A percentile compares a stretch with the other conserved stretches of the same genome.
Evolutionary conservation across 148 eudicot genomes (phyloP).

Genomic region (Rhododendron ovatum): DNA sequence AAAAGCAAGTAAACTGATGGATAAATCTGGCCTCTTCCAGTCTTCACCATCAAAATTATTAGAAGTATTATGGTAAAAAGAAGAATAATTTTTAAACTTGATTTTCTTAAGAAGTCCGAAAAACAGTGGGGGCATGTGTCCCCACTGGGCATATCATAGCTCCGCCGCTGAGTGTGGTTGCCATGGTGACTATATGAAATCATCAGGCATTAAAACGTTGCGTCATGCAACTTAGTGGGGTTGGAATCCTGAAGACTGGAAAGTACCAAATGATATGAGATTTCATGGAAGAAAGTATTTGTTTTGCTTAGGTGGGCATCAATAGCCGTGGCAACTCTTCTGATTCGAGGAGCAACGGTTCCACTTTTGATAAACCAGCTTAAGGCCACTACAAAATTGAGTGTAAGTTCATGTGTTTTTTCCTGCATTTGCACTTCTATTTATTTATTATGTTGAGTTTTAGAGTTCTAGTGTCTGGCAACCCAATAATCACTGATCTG

Average conservation of each 20-base stretch:
- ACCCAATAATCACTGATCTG: not conserved
- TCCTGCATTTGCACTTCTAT: not conserved
- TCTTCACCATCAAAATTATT: not conserved
- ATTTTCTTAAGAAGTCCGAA: not conserved
- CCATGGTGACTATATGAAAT: not conserved
- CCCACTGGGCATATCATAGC: not conserved
- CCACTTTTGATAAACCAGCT: conserved; percentile 79
- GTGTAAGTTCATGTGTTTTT: conserved; percentile 37
- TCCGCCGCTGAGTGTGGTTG: not conserved
- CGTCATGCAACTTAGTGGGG: not conserved
- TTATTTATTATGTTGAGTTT: not conserved
- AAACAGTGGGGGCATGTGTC: not conserved
- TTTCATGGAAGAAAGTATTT: not conserved
- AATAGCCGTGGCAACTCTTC: conserved; percentile 64
- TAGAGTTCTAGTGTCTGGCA: not conserved
- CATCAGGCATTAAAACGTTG: not conserved
- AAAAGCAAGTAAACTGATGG: not conserved
- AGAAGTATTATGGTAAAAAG: not conserved
- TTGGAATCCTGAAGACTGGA: not conserved
- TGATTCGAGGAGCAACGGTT: conserved; percentile 61
- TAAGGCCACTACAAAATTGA: conserved; percentile 69
- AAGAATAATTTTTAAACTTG: too few species aligned
- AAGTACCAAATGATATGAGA: not conserved
- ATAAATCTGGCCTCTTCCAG: not conserved
- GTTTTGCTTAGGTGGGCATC: conserved; percentile 67